Percentiles rank a stretch among this genome's conserved stretches.
Evolutionary conservation across 2,329 filamentous ascomycete species (phyloP).

Genomic region (Diaporthe capsici): DNA sequence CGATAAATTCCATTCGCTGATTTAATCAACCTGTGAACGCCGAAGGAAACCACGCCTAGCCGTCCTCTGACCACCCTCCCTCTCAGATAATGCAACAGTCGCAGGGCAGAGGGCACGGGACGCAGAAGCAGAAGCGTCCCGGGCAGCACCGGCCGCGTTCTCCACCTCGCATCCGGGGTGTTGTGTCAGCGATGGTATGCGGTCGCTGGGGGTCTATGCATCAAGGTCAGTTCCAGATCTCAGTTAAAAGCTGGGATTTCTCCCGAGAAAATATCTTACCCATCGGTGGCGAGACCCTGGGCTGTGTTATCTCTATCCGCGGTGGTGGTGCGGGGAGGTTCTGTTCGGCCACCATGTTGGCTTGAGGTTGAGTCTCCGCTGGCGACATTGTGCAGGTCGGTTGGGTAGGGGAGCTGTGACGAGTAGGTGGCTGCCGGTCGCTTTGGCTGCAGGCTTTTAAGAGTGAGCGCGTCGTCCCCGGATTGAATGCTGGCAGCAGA

Average conservation of each 20-base stretch:
- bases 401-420: background rate
- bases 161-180: conserved; percentile 48
- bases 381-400: conserved; percentile 38
- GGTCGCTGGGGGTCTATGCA: conserved; percentile 48
- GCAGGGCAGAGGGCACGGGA: conserved; percentile 56
- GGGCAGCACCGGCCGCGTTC: conserved; percentile 50
- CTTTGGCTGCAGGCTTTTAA: background rate
- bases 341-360: conserved; percentile 39
- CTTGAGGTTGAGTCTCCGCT: conserved; percentile 26
- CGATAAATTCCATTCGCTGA: background rate
- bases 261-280: conserved; percentile 11
- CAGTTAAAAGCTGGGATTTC: background rate
- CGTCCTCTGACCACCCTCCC: conserved; percentile 7
- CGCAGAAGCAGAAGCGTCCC: conserved; percentile 56
- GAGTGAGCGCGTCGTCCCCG: background rate
- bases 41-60: conserved; percentile 16
- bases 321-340: conserved; percentile 27
- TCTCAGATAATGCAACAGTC: conserved; percentile 54
- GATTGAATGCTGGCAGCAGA: background rate
- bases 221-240: background rate
- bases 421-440: background rate
- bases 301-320: conserved; percentile 32
- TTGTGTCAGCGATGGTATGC: conserved; percentile 44
- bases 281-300: conserved; percentile 35
- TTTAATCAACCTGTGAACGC: background rate